Evolutionary conservation across 2,329 filamentous ascomycete genomes (phyloP).

Genomic region (Pseudocercospora musae): DNA sequence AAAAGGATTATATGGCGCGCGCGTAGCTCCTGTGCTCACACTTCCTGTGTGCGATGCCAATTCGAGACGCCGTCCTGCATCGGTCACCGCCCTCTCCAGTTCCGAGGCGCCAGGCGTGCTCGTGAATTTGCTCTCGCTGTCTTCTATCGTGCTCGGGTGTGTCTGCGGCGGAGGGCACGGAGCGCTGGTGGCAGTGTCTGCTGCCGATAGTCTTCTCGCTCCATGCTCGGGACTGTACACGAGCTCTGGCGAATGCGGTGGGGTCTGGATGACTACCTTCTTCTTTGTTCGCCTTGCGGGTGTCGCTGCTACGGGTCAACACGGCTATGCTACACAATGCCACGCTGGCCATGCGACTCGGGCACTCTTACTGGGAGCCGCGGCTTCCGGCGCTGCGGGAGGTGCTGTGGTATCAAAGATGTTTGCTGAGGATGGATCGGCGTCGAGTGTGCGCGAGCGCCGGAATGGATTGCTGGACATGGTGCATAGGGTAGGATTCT

Average conservation of each 20-base stretch:
- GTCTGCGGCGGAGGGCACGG: slow-evolving; percentile 18
- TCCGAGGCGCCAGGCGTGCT: slow-evolving; percentile 23
- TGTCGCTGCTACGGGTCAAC: slow-evolving; percentile 24
- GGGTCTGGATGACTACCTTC: slow-evolving; percentile 29
- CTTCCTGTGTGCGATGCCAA: slow-evolving; percentile 11
- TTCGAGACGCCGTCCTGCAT: slow-evolving; percentile 25
- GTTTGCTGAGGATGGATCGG: slow-evolving; percentile 15
- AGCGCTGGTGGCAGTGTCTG: slow-evolving; percentile 15
- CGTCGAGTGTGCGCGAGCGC: slow-evolving; percentile 24
- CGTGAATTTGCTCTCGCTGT: slow-evolving; percentile 21
- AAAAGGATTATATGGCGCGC: slow-evolving; percentile 36
- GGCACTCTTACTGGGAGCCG: slow-evolving; percentile 24
- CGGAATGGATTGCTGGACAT: slow-evolving; percentile 37
- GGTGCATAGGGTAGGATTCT: slow-evolving; percentile 1
- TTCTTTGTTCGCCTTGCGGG: slow-evolving; percentile 26
- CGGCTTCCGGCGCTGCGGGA: slow-evolving; percentile 3
- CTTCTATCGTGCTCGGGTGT: slow-evolving; percentile 12
- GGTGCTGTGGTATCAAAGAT: slow-evolving; percentile 5
- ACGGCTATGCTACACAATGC: slow-evolving; percentile 6
- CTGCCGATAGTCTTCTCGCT: slow-evolving; percentile 15
- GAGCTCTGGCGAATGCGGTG: slow-evolving; percentile 28
- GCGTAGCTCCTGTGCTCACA: slow-evolving; percentile 7
- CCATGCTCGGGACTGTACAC: slow-evolving; percentile 12
- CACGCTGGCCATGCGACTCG: slow-evolving; percentile 1
- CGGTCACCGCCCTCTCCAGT: slow-evolving; percentile 21